Evolutionary conservation across 176 grass and related monocot species (phyloP), one percentile per base, ranked within the genome.

Genomic region (Triticum timopheevii): DNA sequence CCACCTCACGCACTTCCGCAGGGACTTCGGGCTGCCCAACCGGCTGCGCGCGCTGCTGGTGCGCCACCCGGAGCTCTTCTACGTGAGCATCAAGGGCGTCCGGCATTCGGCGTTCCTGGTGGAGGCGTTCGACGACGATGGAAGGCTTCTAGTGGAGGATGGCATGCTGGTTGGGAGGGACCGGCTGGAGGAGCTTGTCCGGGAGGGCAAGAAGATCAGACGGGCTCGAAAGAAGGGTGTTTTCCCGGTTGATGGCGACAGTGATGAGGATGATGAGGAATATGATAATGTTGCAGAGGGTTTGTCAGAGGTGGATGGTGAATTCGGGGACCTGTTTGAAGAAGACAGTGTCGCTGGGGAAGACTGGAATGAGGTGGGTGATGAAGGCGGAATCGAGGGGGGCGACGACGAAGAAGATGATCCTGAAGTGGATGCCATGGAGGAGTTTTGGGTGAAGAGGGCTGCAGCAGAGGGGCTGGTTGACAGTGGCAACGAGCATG

Each of bases 371-470:
- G 91, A 93, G 52, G 78, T 93, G 77, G 56, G 47, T 4, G 61
- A 87, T 73, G 77, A 28, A 69, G 71, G 39, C 13, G 78, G 56
- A 38, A 71, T 30, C n/a, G 69, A 86, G 56, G 83, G 15, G 13
- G 28, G 2, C 7, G 54, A 0, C 54, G 54, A 39, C 19, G 73
- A 77, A 8, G 87, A 54, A 33, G 27, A 90, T 27, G 81, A 85
- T 44, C 61, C 73, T 80, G 90, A 76, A 73, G 75, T 24, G 3
- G 87, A 86, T 62, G 89, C 79, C 6, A 68, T 93, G 20, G 93
- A 98, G 44, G 83, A 93, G 65, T 95, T 98, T 83, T 98, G 95
- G 95, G 83, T 98, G 52, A 95, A 93, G 71, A 98, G 92, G 62
- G 93, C 91, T 69, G 61, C 77, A 23, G 80, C 47, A 22, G 87